phyloP scores from a whole-genome alignment of 2,329 filamentous ascomycete genomes.

The Cercospora janseana region DNA sequence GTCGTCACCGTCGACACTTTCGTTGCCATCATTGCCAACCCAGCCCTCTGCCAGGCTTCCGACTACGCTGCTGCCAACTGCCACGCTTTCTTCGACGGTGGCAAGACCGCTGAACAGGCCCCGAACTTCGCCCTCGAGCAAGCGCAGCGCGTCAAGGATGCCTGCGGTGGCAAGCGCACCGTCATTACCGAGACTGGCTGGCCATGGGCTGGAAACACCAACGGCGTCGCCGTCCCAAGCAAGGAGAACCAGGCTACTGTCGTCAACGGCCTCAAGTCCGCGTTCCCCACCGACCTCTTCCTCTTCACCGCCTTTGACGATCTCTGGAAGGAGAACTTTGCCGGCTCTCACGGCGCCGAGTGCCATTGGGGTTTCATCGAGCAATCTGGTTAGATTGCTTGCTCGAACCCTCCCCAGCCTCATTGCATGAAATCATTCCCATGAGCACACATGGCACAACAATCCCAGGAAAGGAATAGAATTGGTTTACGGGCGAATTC shows the following conservation, averaged over 20 bases:
- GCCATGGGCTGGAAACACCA: slow-evolving; percentile 67
- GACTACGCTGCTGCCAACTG: slow-evolving; percentile 81
- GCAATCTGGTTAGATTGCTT: slow-evolving; percentile 11
- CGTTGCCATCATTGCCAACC: slow-evolving; percentile 63
- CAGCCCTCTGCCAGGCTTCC: slow-evolving; percentile 70
- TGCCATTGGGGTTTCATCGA: slow-evolving; percentile 62
- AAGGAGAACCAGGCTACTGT: slow-evolving; percentile 65
- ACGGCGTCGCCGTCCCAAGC: slow-evolving; percentile 68
- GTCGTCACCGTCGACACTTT: slow-evolving; percentile 82
- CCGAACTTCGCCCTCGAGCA: slow-evolving; percentile 66
- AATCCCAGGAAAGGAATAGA: slow-evolving; percentile 13
- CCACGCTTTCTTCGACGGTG: slow-evolving; percentile 78
- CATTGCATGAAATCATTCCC: slow-evolving; percentile 7
- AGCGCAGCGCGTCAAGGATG: slow-evolving; percentile 48
- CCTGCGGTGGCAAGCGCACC: slow-evolving; percentile 58
- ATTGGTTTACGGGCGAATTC: neutral
- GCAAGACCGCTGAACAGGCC: slow-evolving; percentile 58
- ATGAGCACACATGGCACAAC: slow-evolving; percentile 1
- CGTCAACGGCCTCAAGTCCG: slow-evolving; percentile 60
- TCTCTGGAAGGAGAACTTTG: slow-evolving; percentile 68
- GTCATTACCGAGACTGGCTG: slow-evolving; percentile 83
- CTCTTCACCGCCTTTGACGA: slow-evolving; percentile 81
- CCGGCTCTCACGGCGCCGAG: slow-evolving; percentile 67
- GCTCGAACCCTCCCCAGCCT: neutral
- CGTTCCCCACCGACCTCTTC: slow-evolving; percentile 61